Evolutionary conservation across 768 basidiomycete genomes (phyloP), one percentile per base, ranked within the genome.

Genomic region (Termitomyces heimii): DNA sequence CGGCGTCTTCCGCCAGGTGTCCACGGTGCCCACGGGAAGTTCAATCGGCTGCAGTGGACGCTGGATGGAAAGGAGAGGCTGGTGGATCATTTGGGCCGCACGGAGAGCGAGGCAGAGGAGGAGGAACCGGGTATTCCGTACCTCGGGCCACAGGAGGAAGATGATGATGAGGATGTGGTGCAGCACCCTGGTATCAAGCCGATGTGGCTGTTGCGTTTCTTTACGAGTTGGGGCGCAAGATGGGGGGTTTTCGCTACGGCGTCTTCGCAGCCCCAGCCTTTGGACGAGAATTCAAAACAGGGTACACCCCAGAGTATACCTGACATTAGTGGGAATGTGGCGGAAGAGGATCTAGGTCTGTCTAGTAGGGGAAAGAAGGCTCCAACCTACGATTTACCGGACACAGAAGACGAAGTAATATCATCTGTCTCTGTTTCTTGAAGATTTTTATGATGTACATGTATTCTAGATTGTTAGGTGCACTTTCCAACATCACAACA

Each of bases 91-190:
- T 65, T 83, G 42, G 89, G 89, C 18, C 74, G 88, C 46, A 91
- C 87, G 54, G 87, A 88, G 71, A 83, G 82, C 60, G 89, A 92
- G 70, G 88, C 77, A 22, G 86, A 86, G 64, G 89, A 92, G 63
- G 89, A 92, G 67, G 70, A 70, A 48, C 61, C 66, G 26, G 67
- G 71, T 34, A 60, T 61, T n/a, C 70, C 63, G 40, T 65, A 65
- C 18, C 66, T 66, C 3, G 45, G 63, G 56, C 53, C 60, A 31
- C 65, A 62, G 32, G 72, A 69, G 55, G 77, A 75, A 56, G 77
- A 74, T 51, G 83, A 82, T 54, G 81, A 81, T 56, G 83, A 81
- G 55, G 81, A 81, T 56, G 81, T 79, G 40, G 81, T 84, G 46
- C 77, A 78, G 65, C 77, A 83, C 68, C 77, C 77, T 32, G 73